Base-by-base conservation (phyloP, 805 yeast species). In the Metschnikowia noctiluminum region DNA sequence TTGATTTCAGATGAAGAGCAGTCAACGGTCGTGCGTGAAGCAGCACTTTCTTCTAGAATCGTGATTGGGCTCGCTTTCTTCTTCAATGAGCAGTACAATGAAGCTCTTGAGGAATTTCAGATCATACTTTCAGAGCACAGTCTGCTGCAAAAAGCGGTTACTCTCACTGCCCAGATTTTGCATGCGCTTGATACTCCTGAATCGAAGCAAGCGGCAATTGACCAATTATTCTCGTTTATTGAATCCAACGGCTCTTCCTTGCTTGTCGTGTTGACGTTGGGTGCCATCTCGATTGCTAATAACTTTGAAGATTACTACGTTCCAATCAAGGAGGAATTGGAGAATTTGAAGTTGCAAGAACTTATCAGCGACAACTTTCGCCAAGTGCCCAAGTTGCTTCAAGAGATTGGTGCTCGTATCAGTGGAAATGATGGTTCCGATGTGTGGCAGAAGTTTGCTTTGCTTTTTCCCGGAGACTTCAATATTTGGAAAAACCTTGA, bases 201-300 rank as follows among this genome's bases (percentile, higher is more conserved):
- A 6, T 82, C 94, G 1, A 84, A 81, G 50, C 85, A 82, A 53
- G 91, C 90, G 1, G 96, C 97, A 0, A 61, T 87, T 41, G 96
- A 90, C 57, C 96, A 89, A 63, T 66, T 92, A 39, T 85, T 87
- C 56, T 74, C 77, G 26, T 81, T 76, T 57, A 80, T 90, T 37
- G 84, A 79, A 51, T 71, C 68, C 4, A 65, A 78, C 48, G 96
- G 96, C 0, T 73, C 87, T 1, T 81, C 90, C 2, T 66, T 89
- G 40, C 60, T 81, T 26, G 81, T 87, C 1, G 84, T 88, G 0
- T 65, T 91, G 50, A 79, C 89, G 1, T 71, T 92, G 38, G 97
- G 96, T 5, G 90, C 95, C 0, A 81, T 92, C 21, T 75, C 88
- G 0, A 74, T 94, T 2, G 71, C 83, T 9, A 87, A 89, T 43